Evolutionary conservation across 441 rosid species (phyloP), one percentile per base, ranked within the genome.

Genomic region (Aquilaria agallochum): DNA sequence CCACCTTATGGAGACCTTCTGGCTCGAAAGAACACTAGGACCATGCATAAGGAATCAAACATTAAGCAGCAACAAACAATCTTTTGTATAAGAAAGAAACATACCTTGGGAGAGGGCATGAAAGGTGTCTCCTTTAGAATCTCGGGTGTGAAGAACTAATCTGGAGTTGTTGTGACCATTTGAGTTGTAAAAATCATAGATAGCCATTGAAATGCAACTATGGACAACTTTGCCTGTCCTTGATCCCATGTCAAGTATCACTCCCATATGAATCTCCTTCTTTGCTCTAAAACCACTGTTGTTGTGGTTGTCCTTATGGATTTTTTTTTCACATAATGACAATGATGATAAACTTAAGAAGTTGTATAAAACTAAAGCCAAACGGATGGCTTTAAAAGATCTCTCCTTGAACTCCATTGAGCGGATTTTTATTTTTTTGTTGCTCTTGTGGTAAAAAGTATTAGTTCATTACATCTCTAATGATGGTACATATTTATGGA

Each of bases 171-270:
- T 54, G 15, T 50, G 47, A 42, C 2, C 5, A 45, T 71, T n/a
- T 11, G 2, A 13, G 15, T 12, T 10, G 60, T 56, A 71, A 46
- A 71, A 45, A 47, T 66, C 71, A 31, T 64, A 66, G 48, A 66
- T 54, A 30, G 69, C 68, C 65, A 70, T 64, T 46, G 69, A 70
- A 31, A 70, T 59, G 69, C 53, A 64, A 15, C 68, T 48, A 13
- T 53, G 14, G 40, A 50, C 56, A 61, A 36, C 27, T 34, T 33
- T 50, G 10, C 56, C 64, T 33, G 40, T 46, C 64, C 33, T 48
- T 30, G 64, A 61, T 34, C 49, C 48, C 49, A 9, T 20, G 27
- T 61, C 64, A 61, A 50, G 48, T 33, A 50, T 61, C 56, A 50
- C 34, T 14, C 61, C 65, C 2, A 64, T 68, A 30, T 70, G 61